Conservation (phyloP, 2,329 filamentous ascomycete genomes). For the Ambrosiella beaveri region DNA sequence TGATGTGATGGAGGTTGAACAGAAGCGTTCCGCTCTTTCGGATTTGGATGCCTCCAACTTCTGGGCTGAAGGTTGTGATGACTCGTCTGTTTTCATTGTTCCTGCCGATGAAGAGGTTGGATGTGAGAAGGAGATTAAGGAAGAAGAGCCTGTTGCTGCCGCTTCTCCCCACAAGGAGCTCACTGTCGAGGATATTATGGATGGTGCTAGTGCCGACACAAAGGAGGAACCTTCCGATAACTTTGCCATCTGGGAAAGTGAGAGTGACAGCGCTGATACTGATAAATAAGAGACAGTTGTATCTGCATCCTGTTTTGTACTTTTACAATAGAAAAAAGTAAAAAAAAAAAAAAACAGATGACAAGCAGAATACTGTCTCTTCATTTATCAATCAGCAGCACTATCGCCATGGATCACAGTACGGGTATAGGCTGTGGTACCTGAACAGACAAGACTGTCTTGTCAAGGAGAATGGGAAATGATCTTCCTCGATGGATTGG, state of each 20-base stretch:
- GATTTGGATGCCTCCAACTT: conserved; percentile 53
- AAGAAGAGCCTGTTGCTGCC: conserved; percentile 2
- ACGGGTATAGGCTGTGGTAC: conserved; percentile 1
- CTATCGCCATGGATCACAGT: conserved; percentile 6
- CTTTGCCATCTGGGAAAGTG: conserved; percentile 56
- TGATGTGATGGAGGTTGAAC: conserved; percentile 44
- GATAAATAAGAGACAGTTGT: neutral
- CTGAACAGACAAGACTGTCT: too few species aligned
- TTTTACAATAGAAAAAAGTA: neutral
- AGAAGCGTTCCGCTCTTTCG: conserved; percentile 45
- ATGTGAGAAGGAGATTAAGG: conserved; percentile 9
- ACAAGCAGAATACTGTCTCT: neutral
- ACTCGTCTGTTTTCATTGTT: conserved; percentile 42
- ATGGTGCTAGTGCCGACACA: conserved; percentile 32
- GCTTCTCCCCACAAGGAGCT: neutral
- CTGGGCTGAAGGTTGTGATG: conserved; percentile 48
- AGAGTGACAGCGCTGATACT: conserved; percentile 35
- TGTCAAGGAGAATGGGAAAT: too few species aligned
- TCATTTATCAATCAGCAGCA: neutral
- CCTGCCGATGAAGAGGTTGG: conserved; percentile 40
- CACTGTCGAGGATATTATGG: conserved; percentile 31
- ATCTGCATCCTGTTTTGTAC: neutral
- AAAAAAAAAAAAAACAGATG: neutral
- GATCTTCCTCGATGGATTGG: too few species aligned
- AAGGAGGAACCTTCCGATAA: conserved; percentile 42